Percentiles rank a stretch among this genome's conserved stretches.
Evolutionary conservation across 345 rosid genomes (phyloP).

Genomic region (Trapa bicornis): DNA sequence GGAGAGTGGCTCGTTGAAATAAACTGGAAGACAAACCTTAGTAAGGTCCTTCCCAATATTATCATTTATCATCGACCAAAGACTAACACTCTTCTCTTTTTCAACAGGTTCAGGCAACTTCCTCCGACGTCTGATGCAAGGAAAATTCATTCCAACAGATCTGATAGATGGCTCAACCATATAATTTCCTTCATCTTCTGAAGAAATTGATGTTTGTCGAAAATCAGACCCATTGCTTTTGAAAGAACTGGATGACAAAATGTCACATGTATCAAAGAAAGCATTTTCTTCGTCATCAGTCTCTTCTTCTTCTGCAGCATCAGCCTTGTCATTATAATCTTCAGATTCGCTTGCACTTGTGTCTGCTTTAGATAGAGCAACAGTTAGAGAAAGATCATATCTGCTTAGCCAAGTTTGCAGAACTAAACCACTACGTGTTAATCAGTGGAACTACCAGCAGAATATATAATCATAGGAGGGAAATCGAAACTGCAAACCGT

Average conservation of each 20-base stretch:
- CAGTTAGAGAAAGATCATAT: not conserved
- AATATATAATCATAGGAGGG: not conserved
- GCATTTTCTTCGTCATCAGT: slow-evolving; percentile 75
- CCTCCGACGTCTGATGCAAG: slow-evolving; percentile 67
- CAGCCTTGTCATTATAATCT: slow-evolving; percentile 73
- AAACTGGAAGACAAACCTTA: slow-evolving; percentile 97
- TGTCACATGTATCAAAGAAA: slow-evolving; percentile 93
- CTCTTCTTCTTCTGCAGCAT: slow-evolving; percentile 75
- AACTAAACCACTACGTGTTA: not conserved
- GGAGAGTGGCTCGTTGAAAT: slow-evolving; percentile 96
- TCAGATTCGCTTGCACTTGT: slow-evolving; percentile 69
- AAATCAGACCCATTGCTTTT: slow-evolving; percentile 75
- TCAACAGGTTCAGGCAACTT: slow-evolving; percentile 87
- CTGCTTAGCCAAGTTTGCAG: not conserved
- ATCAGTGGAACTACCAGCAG: not conserved
- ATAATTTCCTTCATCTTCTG: slow-evolving; percentile 51
- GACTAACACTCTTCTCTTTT: slow-evolving; percentile 86
- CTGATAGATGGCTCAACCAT: slow-evolving; percentile 43
- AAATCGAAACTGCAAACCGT: not conserved
- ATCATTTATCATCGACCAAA: slow-evolving; percentile 99
- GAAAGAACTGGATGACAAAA: slow-evolving; percentile 81
- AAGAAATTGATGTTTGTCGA: slow-evolving; percentile 69
- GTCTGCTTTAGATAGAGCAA: slow-evolving; percentile 28
- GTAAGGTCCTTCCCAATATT: slow-evolving; percentile 98
- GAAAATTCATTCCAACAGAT: slow-evolving; percentile 53